Evolutionary conservation across 306 rosid genomes (phyloP).

Genomic region (Casuarina glauca): DNA sequence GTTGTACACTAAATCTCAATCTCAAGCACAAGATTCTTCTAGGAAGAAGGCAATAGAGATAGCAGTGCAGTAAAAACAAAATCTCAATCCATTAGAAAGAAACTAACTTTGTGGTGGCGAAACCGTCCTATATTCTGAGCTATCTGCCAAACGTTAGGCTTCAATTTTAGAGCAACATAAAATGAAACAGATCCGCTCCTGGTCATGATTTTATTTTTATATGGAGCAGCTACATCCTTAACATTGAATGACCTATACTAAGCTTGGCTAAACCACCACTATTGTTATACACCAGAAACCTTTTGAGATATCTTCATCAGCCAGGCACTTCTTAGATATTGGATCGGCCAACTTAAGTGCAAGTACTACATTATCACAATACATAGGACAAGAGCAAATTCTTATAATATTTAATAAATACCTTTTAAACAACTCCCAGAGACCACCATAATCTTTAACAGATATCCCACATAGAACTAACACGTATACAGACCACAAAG

Average conservation of each 20-base stretch:
- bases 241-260: not conserved
- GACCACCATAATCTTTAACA: constrained; percentile 73
- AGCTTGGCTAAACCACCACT: not conserved
- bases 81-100: not conserved
- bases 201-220: constrained; percentile 6
- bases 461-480: constrained; percentile 65
- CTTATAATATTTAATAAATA: constrained; percentile 28
- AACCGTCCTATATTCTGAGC: not conserved
- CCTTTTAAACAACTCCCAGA: constrained; percentile 87
- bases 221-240: not conserved
- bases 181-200: not conserved
- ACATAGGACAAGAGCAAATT: not conserved
- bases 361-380: not conserved
- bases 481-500: constrained; percentile 72
- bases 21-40: not conserved
- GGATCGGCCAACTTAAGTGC: constrained; percentile 14
- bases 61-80: not conserved
- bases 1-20: not conserved
- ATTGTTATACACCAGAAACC: not conserved
- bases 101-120: not conserved
- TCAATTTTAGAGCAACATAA: not conserved
- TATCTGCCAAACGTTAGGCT: constrained; percentile 6
- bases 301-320: constrained; percentile 10
- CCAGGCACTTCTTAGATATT: constrained; percentile 16
- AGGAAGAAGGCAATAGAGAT: not conserved